Conservation (phyloP, 305 asterid species). For the Salvia sclarea region DNA sequence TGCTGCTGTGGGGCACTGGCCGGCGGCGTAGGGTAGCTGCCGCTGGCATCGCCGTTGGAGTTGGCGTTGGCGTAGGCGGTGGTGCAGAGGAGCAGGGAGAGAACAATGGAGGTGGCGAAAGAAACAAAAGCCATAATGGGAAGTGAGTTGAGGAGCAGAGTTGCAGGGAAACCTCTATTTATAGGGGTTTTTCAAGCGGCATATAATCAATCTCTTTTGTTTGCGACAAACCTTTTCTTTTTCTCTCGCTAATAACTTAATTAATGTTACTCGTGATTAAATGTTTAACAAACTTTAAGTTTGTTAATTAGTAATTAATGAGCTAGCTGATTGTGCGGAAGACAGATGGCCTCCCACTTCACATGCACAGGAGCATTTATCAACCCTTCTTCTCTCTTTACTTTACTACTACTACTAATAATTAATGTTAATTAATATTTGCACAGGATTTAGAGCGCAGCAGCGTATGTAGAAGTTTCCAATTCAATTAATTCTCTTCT, state of each 20-base stretch:
- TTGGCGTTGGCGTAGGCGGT: slow-evolving; percentile 36
- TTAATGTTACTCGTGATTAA: neutral
- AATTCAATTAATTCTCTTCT: slow-evolving; percentile 9
- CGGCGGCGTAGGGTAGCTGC: slow-evolving; percentile 37
- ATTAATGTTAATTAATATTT: no score
- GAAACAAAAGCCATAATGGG: slow-evolving; percentile 32
- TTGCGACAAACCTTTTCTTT: neutral
- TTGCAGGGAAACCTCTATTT: slow-evolving; percentile 22
- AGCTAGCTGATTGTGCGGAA: neutral
- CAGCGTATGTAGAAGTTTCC: slow-evolving; percentile 27
- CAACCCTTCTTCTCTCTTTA: neutral
- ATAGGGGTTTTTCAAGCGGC: slow-evolving; percentile 33
- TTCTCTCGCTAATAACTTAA: no score
- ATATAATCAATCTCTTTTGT: slow-evolving; percentile 13
- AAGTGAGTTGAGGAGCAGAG: neutral
- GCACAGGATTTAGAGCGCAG: neutral
- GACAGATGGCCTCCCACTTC: slow-evolving; percentile 16
- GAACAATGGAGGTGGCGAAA: slow-evolving; percentile 25
- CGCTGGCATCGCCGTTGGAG: slow-evolving; percentile 22
- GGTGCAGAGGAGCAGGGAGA: slow-evolving; percentile 42
- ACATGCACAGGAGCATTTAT: slow-evolving; percentile 26
- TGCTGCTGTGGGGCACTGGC: slow-evolving; percentile 1
- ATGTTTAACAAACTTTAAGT: neutral
- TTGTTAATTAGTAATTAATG: neutral
- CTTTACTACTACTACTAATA: no score